Evolutionary conservation across 163 green algal species (phyloP), one percentile per base, ranked within the genome.

Genomic region (Volvox carteri): DNA sequence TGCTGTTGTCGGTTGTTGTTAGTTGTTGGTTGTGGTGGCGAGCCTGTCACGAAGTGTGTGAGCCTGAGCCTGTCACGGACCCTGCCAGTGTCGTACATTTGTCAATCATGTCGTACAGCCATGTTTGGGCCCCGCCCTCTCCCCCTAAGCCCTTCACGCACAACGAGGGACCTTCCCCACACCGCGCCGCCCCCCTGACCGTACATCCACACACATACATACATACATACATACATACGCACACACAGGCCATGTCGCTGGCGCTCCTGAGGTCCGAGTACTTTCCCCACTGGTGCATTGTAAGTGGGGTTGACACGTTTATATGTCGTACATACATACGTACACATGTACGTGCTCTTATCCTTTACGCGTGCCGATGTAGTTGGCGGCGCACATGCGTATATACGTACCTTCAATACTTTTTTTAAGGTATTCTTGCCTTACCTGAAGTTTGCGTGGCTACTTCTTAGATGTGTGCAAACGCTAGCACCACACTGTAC

Each of bases 271-370:
- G 23, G 2, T 5, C 2, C 39, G 72, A 79, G 37, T 23, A 52
- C 7, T 79, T 79, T 21, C 28, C 39, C 7, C 72, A 79, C 9
- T 56, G 72, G 72, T 79, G 72, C 23, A 33, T 79, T 37, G 72
- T 79, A 25, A 52, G 72, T 65, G 50, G 16, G 12, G 50, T 60
- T 16, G 14, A 60, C 16, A 12, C 4, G 70, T 78, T 46, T 25
- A 28, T 78, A n/a, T n/a, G n/a, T 11, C 68, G 41, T 37, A 50
- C 70, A 14, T 14, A 19, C 58, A 33, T 33, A 7, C 18, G 58
- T 33, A 33, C 58, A 33, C 18, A 12, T 72, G 23, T n/a, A n/a
- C n/a, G n/a, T n/a, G n/a, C n/a, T n/a, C n/a, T n/a, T n/a, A n/a
- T 73, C 4, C 2, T 37, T 73, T 41, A 4, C 9, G 62, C 14